These are phyloP conservation scores for Trametes sp. DNA, from an alignment of 1,284 basidiomycete genomes.

Conservation along the genomic window DNA sequence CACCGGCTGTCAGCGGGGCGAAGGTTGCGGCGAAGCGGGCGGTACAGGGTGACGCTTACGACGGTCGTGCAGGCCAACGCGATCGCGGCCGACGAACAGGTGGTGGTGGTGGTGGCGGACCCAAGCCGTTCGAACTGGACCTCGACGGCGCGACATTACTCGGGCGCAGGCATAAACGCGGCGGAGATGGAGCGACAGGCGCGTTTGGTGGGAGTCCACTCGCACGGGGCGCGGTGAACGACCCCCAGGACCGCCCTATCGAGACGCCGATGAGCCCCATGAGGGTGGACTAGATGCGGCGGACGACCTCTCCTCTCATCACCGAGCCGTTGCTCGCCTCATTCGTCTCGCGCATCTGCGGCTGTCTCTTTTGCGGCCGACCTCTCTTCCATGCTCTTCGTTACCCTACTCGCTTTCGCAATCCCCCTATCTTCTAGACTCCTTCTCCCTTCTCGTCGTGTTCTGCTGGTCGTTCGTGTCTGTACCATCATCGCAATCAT, in stretches of 20 bases:
- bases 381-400: not conserved
- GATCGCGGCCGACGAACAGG: constrained; percentile 58
- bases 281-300: constrained; percentile 36
- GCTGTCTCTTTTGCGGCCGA: not conserved
- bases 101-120: constrained; percentile 21
- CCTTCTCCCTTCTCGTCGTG: not conserved
- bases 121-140: constrained; percentile 78
- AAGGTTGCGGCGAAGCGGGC: constrained; percentile 48
- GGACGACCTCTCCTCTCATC: not conserved
- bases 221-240: constrained; percentile 16
- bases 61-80: constrained; percentile 80
- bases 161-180: constrained; percentile 68
- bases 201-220: constrained; percentile 36
- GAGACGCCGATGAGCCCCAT: constrained; percentile 42
- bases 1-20: constrained; percentile 42
- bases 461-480: not conserved
- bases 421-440: not conserved
- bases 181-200: constrained; percentile 34
- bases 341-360: not conserved
- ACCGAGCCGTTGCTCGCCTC: not conserved
- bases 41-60: constrained; percentile 50
- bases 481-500: constrained; percentile 11
- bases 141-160: constrained; percentile 86
- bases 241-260: constrained; percentile 18
- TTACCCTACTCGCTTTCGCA: not conserved